Conservation (phyloP, 2,329 filamentous ascomycete species). For the Fusarium incarnatum region DNA sequence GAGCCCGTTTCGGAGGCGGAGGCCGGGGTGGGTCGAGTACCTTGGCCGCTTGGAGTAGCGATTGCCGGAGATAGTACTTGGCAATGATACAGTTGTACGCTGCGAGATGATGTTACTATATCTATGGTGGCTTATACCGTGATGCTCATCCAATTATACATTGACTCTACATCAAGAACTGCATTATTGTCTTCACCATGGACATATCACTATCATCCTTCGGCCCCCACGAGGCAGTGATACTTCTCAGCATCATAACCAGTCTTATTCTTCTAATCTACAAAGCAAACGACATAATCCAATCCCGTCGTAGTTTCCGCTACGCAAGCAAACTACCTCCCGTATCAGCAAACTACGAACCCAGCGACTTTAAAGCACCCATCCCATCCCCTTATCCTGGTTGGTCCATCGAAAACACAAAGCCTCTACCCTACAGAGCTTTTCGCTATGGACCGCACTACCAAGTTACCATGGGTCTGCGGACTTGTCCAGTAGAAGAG, state of each 20-base stretch:
- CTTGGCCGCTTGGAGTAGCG: conserved; percentile 30
- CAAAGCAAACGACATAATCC: conserved; percentile 19
- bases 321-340: conserved; percentile 19
- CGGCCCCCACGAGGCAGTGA: conserved; percentile 20
- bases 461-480: conserved; percentile 80
- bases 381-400: conserved; percentile 70
- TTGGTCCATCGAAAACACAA: conserved; percentile 76
- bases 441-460: conserved; percentile 84
- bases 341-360: conserved; percentile 23
- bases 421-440: conserved; percentile 80
- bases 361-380: conserved; percentile 66
- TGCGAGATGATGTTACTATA: not conserved
- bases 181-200: conserved; percentile 1
- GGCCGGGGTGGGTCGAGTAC: conserved; percentile 12
- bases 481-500: conserved; percentile 75
- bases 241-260: conserved; percentile 22
- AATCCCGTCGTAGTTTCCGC: conserved; percentile 17
- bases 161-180: no score
- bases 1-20: conserved; percentile 3
- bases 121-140: conserved; percentile 22
- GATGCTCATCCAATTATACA: not conserved
- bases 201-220: not conserved
- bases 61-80: conserved; percentile 15
- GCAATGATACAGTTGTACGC: not conserved
- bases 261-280: conserved; percentile 22